Evolutionary conservation across 495 filamentous ascomycete species (phyloP).

Genomic region (Chaetomidium leptoderma): DNA sequence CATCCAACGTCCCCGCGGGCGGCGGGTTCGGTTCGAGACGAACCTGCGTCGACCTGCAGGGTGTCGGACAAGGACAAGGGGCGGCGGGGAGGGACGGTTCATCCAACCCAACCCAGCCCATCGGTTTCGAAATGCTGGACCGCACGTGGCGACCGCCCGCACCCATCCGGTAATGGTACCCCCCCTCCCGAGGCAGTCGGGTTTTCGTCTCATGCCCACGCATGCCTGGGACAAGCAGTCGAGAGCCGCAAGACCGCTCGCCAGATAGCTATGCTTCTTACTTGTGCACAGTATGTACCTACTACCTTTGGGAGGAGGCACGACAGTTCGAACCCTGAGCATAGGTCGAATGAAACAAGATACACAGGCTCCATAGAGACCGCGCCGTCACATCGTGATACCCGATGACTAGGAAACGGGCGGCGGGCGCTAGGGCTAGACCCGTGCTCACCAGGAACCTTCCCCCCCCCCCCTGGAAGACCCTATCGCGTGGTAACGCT

Average conservation of each 20-base stretch:
- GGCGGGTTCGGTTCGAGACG: background rate
- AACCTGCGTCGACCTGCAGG: background rate
- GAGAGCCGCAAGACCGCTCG: conserved; percentile 3
- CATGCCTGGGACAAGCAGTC: background rate
- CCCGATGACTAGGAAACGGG: background rate
- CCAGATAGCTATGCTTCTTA: background rate
- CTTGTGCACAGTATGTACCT: background rate
- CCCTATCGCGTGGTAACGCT: background rate
- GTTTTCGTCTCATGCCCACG: background rate
- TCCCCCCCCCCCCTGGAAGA: background rate
- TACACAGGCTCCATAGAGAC: background rate
- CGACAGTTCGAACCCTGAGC: background rate
- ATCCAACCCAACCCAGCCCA: background rate
- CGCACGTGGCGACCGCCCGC: conserved; percentile 18
- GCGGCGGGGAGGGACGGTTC: background rate
- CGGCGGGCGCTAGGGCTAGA: conserved; percentile 5
- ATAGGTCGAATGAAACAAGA: conserved; percentile 15
- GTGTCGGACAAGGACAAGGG: background rate
- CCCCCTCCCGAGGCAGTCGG: background rate
- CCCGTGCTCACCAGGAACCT: background rate
- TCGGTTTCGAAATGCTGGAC: conserved; percentile 9
- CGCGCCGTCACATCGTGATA: conserved; percentile 1
- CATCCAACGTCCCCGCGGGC: background rate
- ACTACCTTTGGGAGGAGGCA: background rate
- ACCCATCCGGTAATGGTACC: background rate